Conservation (phyloP, 2,329 filamentous ascomycete genomes). For the Chrysoporthe cubensis region DNA sequence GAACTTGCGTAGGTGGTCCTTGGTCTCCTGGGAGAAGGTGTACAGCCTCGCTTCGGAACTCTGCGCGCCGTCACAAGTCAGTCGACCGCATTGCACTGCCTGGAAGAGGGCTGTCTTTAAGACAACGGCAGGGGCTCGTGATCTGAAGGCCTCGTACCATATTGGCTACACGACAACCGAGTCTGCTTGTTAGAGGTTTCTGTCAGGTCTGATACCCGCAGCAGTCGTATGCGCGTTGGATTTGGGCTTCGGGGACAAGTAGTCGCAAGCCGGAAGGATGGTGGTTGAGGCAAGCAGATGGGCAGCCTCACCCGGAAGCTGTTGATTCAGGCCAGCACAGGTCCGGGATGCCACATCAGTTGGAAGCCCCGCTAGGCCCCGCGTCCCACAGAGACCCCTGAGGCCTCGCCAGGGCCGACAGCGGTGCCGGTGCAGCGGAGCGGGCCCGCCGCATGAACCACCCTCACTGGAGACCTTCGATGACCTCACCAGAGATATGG, state of each 20-base stretch:
- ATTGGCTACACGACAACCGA: constrained; percentile 1
- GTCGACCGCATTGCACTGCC: neutral
- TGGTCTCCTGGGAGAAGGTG: constrained; percentile 89
- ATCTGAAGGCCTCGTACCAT: constrained; percentile 21
- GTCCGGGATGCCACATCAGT: constrained; percentile 5
- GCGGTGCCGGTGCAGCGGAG: constrained; percentile 15
- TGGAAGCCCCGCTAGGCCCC: constrained; percentile 19
- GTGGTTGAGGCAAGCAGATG: neutral
- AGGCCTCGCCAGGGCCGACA: constrained; percentile 14
- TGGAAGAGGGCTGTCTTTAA: neutral
- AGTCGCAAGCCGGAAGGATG: neutral
- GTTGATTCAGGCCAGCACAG: constrained; percentile 2
- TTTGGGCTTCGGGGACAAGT: neutral
- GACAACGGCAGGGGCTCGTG: neutral
- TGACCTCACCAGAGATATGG: constrained; percentile 18
- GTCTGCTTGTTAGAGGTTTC: neutral
- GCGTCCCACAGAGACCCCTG: constrained; percentile 8
- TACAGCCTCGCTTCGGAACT: constrained; percentile 87
- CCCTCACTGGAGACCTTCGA: constrained; percentile 1
- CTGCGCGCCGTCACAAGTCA: constrained; percentile 35
- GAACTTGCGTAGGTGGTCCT: constrained; percentile 90
- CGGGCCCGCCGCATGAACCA: neutral
- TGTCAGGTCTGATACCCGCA: neutral
- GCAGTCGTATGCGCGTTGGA: neutral
- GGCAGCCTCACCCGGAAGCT: neutral